Conservation (phyloP, 257 asterid species). For the Solanum ossicruentum region DNA sequence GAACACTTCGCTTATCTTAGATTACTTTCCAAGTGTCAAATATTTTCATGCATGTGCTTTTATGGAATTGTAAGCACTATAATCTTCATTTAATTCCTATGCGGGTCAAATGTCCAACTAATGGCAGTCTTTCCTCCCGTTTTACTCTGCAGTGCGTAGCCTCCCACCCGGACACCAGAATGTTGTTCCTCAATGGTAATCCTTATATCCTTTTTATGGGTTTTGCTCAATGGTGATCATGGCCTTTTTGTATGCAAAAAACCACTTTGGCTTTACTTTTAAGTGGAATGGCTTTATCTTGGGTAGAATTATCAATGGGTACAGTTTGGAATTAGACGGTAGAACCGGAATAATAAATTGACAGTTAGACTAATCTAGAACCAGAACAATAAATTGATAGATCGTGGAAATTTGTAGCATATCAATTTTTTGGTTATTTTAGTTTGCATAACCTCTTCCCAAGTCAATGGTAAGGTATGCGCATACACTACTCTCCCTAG, state of each 20-base stretch:
- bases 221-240: background rate
- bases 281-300: background rate
- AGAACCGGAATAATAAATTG: background rate
- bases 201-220: background rate
- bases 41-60: background rate
- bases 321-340: background rate
- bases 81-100: background rate
- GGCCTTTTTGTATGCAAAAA: background rate
- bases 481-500: background rate
- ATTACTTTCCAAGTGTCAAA: background rate
- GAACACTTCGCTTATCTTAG: background rate
- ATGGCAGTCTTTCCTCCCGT: background rate
- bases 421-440: background rate
- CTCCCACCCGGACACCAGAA: slow-evolving; percentile 86
- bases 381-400: background rate
- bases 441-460: background rate
- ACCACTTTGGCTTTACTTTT: background rate
- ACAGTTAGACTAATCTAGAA: background rate
- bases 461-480: background rate
- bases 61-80: background rate
- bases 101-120: background rate
- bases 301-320: background rate
- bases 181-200: slow-evolving; percentile 78
- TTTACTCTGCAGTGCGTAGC: slow-evolving; percentile 78
- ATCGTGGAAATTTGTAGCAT: background rate